These are phyloP conservation scores for Trichoderma sp. DNA, from an alignment of 2,329 filamentous ascomycete genomes.

Conservation along the genomic window DNA sequence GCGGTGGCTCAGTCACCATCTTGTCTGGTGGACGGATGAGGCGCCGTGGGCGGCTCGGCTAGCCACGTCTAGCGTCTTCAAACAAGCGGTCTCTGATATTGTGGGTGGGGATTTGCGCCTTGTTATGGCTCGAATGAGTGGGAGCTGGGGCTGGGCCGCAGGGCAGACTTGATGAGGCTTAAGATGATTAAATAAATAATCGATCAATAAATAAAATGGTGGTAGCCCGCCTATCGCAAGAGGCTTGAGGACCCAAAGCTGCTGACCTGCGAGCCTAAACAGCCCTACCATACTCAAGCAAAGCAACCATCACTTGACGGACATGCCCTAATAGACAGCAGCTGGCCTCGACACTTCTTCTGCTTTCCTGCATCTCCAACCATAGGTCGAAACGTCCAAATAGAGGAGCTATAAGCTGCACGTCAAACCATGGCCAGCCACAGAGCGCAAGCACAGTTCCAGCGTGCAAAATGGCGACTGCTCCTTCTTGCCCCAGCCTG, in stretches of 20 bases:
- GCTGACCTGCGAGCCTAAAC: slow-evolving; percentile 9
- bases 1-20: slow-evolving; percentile 14
- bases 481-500: slow-evolving; percentile 49
- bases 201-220: neutral
- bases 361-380: neutral
- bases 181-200: neutral
- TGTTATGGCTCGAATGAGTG: neutral
- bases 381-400: neutral
- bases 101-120: neutral
- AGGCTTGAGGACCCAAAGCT: neutral
- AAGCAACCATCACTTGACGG: neutral
- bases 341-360: neutral
- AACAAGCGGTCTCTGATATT: slow-evolving; percentile 8
- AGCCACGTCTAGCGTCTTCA: slow-evolving; percentile 14
- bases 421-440: slow-evolving; percentile 38
- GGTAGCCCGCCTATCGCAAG: neutral
- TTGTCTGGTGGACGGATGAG: slow-evolving; percentile 9
- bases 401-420: neutral
- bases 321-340: slow-evolving; percentile 3
- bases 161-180: slow-evolving; percentile 16
- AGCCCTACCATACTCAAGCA: slow-evolving; percentile 4
- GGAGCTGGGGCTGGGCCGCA: neutral
- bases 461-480: slow-evolving; percentile 50
- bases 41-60: slow-evolving; percentile 14
- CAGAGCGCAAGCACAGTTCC: slow-evolving; percentile 51